phyloP scores from a whole-genome alignment of 768 basidiomycete species.

The Boletus rubescentipes region DNA sequence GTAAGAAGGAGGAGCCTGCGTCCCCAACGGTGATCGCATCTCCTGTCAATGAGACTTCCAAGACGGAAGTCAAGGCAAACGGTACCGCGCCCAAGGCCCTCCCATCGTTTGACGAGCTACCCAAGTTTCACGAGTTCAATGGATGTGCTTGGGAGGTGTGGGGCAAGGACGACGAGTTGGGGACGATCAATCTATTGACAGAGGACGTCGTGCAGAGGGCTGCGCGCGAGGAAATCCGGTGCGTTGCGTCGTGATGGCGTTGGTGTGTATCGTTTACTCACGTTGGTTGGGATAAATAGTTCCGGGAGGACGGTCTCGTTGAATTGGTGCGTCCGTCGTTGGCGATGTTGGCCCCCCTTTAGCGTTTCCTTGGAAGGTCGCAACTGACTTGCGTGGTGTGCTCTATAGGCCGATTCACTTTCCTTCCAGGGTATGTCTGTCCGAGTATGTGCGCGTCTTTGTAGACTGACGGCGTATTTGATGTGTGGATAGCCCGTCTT shows the following conservation, averaged over 20 bases:
- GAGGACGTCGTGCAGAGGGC: slow-evolving; percentile 59
- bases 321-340: slow-evolving; percentile 51
- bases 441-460: neutral
- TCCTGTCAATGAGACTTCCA: neutral
- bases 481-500: slow-evolving; percentile 51
- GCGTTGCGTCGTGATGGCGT: slow-evolving; percentile 23
- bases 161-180: slow-evolving; percentile 64
- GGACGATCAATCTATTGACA: slow-evolving; percentile 66
- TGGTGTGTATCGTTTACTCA: neutral
- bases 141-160: slow-evolving; percentile 73
- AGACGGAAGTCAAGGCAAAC: neutral
- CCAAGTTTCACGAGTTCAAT: slow-evolving; percentile 38
- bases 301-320: slow-evolving; percentile 54
- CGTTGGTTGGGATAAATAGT: slow-evolving; percentile 27
- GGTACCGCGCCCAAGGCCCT: slow-evolving; percentile 31
- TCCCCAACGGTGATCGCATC: neutral
- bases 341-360: neutral
- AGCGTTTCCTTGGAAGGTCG: too few relatives aligned
- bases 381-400: neutral
- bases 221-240: slow-evolving; percentile 58
- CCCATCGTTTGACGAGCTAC: slow-evolving; percentile 50
- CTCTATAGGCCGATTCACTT: slow-evolving; percentile 61
- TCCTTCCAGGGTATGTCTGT: slow-evolving; percentile 50
- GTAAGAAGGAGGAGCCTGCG: slow-evolving; percentile 8
- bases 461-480: neutral